These are phyloP conservation scores for Aspergillus heteromorphus DNA, from an alignment of 495 filamentous ascomycete species.

Conservation along the genomic window DNA sequence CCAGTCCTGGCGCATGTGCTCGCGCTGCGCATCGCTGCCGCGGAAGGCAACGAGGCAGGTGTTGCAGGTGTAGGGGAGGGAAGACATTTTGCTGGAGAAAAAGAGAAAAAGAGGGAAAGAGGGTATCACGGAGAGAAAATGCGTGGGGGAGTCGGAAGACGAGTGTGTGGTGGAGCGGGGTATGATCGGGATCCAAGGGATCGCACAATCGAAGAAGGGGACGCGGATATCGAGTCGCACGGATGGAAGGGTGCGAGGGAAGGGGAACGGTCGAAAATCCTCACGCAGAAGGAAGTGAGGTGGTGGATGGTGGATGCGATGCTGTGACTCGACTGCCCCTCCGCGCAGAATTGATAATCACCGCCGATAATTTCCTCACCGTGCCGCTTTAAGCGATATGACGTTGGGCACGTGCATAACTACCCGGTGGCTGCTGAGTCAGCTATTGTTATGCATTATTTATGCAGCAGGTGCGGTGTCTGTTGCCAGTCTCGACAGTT, in stretches of 20 bases:
- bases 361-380: constrained; percentile 20
- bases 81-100: constrained; percentile 26
- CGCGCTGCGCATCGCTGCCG: constrained; percentile 84
- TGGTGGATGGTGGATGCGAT: too few species aligned
- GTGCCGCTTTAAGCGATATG: constrained; percentile 19
- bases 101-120: neutral
- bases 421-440: neutral
- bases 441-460: neutral
- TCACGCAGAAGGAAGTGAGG: too few species aligned
- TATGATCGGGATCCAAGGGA: neutral
- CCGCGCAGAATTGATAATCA: constrained; percentile 13
- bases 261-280: too few species aligned
- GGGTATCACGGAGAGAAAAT: neutral
- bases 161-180: constrained; percentile 1
- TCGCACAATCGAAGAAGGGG: neutral
- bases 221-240: neutral
- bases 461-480: neutral
- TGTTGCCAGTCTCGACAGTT: too few species aligned
- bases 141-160: neutral
- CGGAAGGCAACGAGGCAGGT: constrained; percentile 96
- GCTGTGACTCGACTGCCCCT: neutral
- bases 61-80: constrained; percentile 95
- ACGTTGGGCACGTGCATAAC: constrained; percentile 8
- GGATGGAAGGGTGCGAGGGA: too few species aligned
- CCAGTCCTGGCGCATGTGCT: constrained; percentile 97